Evolutionary conservation across 2,329 filamentous ascomycete genomes (phyloP), one percentile per base, ranked within the genome.

Genomic region (Fusarium fracticaudum): DNA sequence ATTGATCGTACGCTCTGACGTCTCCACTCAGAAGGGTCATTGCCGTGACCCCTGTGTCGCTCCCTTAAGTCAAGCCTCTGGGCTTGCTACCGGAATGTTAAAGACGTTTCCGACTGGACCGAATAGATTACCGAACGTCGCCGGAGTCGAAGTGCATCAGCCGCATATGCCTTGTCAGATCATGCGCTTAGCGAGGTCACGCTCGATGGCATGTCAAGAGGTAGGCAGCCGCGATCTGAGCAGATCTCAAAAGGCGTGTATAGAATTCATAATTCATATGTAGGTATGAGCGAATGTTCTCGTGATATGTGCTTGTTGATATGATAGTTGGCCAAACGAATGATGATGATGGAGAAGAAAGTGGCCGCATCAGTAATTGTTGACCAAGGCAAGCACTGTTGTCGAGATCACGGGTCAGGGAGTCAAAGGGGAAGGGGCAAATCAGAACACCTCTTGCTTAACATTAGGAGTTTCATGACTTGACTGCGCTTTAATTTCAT

Each of bases 221-320:
- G 91, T 40, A 92, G 88, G 73, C 90, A 92, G 58, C 87, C 86
- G 51, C 89, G 86, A 65, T 91, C 88, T n/a, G 91, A 91, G 73
- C 89, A 92, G 40, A 93, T 88, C 1, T 91, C 88, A 15, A 92
- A 87, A 44, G 13, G 37, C 15, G 31, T 53, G 5, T 37, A 26
- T 40, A 29, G 33, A 33, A 29, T 37, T 33, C 15, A 29, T 18
- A 33, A 29, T 37, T 33, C 15, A 29, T 18, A 11, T 40, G 44
- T 57, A 44, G 51, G 45, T 44, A 54, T 54, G 41, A 71, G 57
- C 26, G 53, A 66, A 44, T 64, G 41, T 41, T 54, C 26, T 33
- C 43, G 33, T 22, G 26, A 41, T n/a, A 33, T 31, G 35, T 31
- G 22, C 11, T 47, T 24, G 12, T 41, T 15, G 37, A 60, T n/a